These are phyloP conservation scores for Funneliformis mosseae DNA, from an alignment of 192 early-diverging fungal species.

Conservation along the genomic window DNA sequence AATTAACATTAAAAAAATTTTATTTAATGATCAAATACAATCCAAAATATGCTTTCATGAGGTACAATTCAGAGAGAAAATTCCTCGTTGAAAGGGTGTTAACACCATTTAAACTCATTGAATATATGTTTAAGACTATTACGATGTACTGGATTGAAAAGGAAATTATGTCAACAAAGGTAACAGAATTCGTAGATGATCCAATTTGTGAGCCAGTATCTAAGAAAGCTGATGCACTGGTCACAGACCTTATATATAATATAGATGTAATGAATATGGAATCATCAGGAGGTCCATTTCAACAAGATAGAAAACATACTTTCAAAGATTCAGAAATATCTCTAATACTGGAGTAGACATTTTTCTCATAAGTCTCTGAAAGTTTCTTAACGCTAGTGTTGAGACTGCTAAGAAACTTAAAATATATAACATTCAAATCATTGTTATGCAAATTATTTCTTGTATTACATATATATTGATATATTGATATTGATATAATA, in stretches of 20 bases:
- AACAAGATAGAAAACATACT: constrained; percentile 27
- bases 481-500: constrained; percentile 24
- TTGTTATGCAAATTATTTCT: constrained; percentile 30
- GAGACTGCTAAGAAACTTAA: constrained; percentile 22
- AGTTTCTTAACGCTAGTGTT: constrained; percentile 25
- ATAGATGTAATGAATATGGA: constrained; percentile 23
- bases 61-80: constrained; percentile 31
- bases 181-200: constrained; percentile 23
- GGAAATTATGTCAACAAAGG: constrained; percentile 28
- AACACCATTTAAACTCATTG: constrained; percentile 30
- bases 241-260: constrained; percentile 28
- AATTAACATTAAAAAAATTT: constrained; percentile 8
- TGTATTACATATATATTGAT: constrained; percentile 15
- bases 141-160: constrained; percentile 29
- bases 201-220: constrained; percentile 12
- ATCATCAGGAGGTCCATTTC: constrained; percentile 14
- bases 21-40: constrained; percentile 26
- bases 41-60: constrained; percentile 15
- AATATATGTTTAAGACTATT: constrained; percentile 29
- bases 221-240: constrained; percentile 25
- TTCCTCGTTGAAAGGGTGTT: constrained; percentile 19
- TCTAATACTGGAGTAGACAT: constrained; percentile 19
- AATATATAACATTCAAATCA: constrained; percentile 29
- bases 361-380: constrained; percentile 20
- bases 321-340: constrained; percentile 17